Percentiles rank a stretch among this genome's conserved stretches.
phyloP scores from a whole-genome alignment of 257 asterid genomes.

The Lantana camara region DNA sequence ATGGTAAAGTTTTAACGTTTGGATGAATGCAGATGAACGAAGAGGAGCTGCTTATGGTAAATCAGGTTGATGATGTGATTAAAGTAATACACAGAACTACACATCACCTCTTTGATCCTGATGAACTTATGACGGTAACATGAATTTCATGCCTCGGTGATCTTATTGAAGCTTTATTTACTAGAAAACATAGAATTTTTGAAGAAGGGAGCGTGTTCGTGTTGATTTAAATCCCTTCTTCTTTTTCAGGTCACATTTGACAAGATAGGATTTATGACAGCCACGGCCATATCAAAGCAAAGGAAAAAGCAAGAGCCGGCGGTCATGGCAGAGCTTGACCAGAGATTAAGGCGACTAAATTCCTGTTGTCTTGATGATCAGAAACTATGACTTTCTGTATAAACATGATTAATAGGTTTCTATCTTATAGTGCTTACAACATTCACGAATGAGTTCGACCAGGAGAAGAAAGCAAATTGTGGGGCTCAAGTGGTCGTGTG shows the following conservation, averaged over 20 bases:
- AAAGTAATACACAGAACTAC: slow-evolving; percentile 82
- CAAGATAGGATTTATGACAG: slow-evolving; percentile 79
- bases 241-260: slow-evolving; percentile 75
- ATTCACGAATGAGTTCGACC: too few relatives aligned
- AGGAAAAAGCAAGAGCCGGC: slow-evolving; percentile 97
- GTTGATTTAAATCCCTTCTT: neutral
- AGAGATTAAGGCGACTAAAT: slow-evolving; percentile 73
- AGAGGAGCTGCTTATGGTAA: slow-evolving; percentile 69
- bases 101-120: slow-evolving; percentile 93
- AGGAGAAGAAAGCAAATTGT: too few relatives aligned
- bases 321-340: slow-evolving; percentile 94
- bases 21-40: slow-evolving; percentile 79
- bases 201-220: too few relatives aligned
- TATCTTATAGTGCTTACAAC: too few relatives aligned
- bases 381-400: too few relatives aligned
- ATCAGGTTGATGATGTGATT: slow-evolving; percentile 93
- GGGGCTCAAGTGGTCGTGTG: too few relatives aligned
- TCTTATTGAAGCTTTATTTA: too few relatives aligned
- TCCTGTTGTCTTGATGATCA: slow-evolving; percentile 17
- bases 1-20: neutral
- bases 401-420: too few relatives aligned
- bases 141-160: neutral
- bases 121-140: slow-evolving; percentile 77
- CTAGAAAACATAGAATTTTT: too few relatives aligned
- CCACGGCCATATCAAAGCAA: slow-evolving; percentile 75